These are phyloP conservation scores for Sporothrix pseudoabietina DNA, from an alignment of 2,329 filamentous ascomycete genomes.

Conservation along the genomic window DNA sequence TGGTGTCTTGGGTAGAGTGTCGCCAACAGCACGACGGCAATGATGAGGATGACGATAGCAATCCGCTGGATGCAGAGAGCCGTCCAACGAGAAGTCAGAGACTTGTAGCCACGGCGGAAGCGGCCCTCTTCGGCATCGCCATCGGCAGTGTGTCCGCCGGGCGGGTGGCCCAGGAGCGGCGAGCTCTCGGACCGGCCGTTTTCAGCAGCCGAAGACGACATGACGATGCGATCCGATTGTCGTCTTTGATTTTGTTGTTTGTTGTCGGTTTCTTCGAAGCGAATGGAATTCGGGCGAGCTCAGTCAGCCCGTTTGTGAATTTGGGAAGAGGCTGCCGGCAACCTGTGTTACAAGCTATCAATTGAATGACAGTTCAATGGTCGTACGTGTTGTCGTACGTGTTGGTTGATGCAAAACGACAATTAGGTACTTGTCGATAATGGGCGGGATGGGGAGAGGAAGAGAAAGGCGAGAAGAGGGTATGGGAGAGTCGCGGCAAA, in stretches of 20 bases:
- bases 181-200: constrained; percentile 20
- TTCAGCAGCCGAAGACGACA: constrained; percentile 13
- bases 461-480: not conserved
- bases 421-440: not conserved
- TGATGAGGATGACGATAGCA: not conserved
- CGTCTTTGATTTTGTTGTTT: not conserved
- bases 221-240: not conserved
- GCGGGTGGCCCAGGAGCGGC: constrained; percentile 22
- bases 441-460: constrained; percentile 1
- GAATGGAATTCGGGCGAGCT: not conserved
- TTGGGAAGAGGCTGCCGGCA: not conserved
- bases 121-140: constrained; percentile 1
- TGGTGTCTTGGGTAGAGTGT: constrained; percentile 22
- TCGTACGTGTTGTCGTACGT: too few relatives aligned
- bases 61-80: constrained; percentile 19
- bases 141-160: not conserved
- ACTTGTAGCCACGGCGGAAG: constrained; percentile 22
- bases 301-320: not conserved
- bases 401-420: not conserved
- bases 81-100: not conserved
- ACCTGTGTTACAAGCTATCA: not conserved
- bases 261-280: not conserved
- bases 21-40: constrained; percentile 22
- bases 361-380: constrained; percentile 7
- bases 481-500: not conserved